Base-by-base conservation (phyloP, 1,139 yeast genomes). In the Chernovozyma sophiae-reginae region DNA sequence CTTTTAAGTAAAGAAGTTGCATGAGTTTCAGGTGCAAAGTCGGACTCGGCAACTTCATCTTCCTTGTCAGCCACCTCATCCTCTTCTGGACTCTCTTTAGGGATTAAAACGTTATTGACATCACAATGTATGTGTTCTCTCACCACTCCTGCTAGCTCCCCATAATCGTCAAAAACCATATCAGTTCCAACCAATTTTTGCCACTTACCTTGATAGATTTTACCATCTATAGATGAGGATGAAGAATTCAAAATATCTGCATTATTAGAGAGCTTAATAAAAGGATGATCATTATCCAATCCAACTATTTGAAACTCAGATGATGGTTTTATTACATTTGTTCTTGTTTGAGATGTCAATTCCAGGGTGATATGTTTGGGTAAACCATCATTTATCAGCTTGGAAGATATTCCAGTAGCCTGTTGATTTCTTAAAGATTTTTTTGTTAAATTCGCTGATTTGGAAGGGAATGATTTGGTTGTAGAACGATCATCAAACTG, bases 181-280 rank as follows among this genome's bases (percentile, higher is more conserved):
- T 90, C 97, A 0, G 95, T 84, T 0, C 98, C 98, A 1, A 86
- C 81, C 11, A 86, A 60, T 41, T 76, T 75, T 34, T 74, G 70
- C 97, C 97, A 92, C 27, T 70, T 65, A 1, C 96, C 94, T 52
- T 79, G 79, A 54, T 79, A 86, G 3, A 86, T 63, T 35, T 64
- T 66, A 13, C 71, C 72, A 43, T 68, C 72, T 4, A 66, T 58
- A 4, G 63, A 52, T 3, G 63, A 31, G n/a, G 37, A 34, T 18
- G 39, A 53, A 31, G 66, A 48, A 34, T 63, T 60, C 38, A 57
- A 58, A 19, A 65, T 50, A 1, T 55, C 43, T 17, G 46, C 49
- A 36, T 65, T 65, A 39, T 68, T 66, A 7, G 72, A 62, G 13
- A 70, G 41, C 43, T 67, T 68, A 23, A 67, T 53, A 37, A 69